Evolutionary conservation across 768 basidiomycete species (phyloP).

Genomic region (Agrocybe pediades): DNA sequence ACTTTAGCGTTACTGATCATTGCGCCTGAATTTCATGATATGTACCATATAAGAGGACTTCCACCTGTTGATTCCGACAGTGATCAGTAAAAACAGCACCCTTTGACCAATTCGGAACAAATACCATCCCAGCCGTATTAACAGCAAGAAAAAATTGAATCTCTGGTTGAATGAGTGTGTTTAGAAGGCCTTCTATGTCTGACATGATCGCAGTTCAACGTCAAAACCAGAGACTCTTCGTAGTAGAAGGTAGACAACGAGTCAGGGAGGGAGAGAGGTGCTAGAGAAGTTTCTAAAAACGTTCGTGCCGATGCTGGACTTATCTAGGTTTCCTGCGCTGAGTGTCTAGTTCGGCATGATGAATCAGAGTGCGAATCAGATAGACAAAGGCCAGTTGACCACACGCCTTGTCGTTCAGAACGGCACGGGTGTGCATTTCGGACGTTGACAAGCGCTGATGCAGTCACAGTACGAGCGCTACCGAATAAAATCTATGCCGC

Average conservation of each 20-base stretch:
- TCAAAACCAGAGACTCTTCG: not conserved
- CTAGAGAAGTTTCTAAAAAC: not conserved
- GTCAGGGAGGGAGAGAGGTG: not conserved
- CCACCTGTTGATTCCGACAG: not conserved
- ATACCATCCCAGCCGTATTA: constrained; percentile 7
- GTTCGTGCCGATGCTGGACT: not conserved
- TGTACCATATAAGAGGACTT: constrained; percentile 8
- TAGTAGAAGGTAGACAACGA: too few relatives aligned
- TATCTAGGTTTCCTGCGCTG: not conserved
- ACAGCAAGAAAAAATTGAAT: constrained; percentile 3
- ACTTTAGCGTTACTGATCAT: not conserved
- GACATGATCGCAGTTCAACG: not conserved
- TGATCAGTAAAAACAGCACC: not conserved
- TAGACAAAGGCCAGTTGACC: too few relatives aligned
- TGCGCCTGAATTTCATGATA: too few relatives aligned
- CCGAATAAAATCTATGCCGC: too few relatives aligned
- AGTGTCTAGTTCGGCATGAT: not conserved
- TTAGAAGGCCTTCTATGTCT: not conserved
- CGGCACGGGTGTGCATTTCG: too few relatives aligned
- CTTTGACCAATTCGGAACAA: not conserved
- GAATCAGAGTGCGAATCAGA: too few relatives aligned
- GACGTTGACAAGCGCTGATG: too few relatives aligned
- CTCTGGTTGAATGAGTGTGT: not conserved
- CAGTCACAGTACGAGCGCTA: too few relatives aligned
- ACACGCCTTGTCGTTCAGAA: too few relatives aligned